These are phyloP conservation scores for Alternaria gaisen DNA, from an alignment of 2,329 filamentous ascomycete species.

Conservation along the genomic window DNA sequence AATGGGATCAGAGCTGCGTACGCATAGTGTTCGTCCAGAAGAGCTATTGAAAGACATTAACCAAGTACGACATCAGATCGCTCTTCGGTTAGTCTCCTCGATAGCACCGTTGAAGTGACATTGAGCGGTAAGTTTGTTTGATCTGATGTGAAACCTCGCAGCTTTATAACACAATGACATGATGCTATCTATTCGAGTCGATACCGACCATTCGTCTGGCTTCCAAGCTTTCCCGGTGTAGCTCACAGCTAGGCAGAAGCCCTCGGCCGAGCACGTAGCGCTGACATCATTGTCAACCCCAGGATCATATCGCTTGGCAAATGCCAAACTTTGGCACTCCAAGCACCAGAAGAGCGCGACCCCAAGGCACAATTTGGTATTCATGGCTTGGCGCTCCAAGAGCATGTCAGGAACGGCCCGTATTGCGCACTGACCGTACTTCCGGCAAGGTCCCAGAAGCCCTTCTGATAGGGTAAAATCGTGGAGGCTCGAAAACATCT, in stretches of 20 bases:
- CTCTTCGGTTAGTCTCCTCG: neutral
- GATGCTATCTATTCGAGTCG: neutral
- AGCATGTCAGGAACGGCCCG: neutral
- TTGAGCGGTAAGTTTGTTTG: neutral
- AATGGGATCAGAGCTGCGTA: neutral
- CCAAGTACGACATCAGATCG: neutral
- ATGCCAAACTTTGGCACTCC: neutral
- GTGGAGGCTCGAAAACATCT: neutral
- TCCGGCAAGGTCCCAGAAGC: neutral
- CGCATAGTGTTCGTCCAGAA: neutral
- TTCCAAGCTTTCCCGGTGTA: slow-evolving; percentile 8
- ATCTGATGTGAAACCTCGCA: neutral
- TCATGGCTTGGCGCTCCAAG: neutral
- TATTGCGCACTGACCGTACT: neutral
- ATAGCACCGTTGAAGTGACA: neutral
- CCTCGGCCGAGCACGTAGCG: neutral
- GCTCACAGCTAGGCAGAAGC: neutral
- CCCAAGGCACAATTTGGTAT: neutral
- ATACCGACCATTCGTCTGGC: neutral
- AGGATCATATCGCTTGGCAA: neutral
- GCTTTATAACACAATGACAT: neutral
- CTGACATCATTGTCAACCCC: neutral
- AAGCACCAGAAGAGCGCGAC: neutral
- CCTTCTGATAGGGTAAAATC: neutral
- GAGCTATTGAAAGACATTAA: neutral